Base-by-base conservation (phyloP, 129 eudicot species). In the Artemisia argyi region DNA sequence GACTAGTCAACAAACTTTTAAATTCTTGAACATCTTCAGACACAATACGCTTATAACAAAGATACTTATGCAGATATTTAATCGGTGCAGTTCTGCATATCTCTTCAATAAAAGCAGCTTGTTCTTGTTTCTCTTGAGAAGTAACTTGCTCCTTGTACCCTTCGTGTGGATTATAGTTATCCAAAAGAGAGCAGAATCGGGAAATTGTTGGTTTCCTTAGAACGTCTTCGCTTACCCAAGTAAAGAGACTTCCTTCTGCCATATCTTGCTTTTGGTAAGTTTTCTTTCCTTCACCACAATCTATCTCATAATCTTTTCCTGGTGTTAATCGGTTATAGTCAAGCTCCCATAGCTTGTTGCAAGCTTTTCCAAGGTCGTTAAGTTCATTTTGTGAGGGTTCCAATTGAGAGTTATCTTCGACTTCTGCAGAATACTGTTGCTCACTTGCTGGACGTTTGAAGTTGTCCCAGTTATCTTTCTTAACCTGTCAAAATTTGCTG, bases 1-100 rank as follows among this genome's bases (percentile, higher is more conserved):
- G 93, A 76, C 85, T 80, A 11, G 65, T 80, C 81, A 95, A 7
- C 80, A 83, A 69, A 68, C 82, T 49, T 73, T 95, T 95, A 20
- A 95, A 95, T 14, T 90, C 94, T 61, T 74, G 76, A 74, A 22
- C 71, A 77, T 72, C 74, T 72, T 61, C 84, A 7, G 88, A 78
- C 28, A 77, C 82, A 26, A 81, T 42, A 39, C 97, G 72, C 76
- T 84, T 95, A 12, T 76, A 30, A 16, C 78, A 73, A 46, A 95
- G 81, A 82, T 88, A 88, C 79, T 80, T 88, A 74, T 84, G 69
- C 19, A 95, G 97, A 68, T 90, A 95, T 50, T 80, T 90, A 46
- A 95, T 88, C 15, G 97, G 96, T 18, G 96, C 93, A 68, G 99
- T 95, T 83, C 97, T 88, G 76, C 96, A 84, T 1, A 95, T 90